A percentile compares a stretch with the other conserved stretches of the same genome.
These are phyloP conservation scores for Calocera viscosa DNA, from an alignment of 768 basidiomycete genomes.

Conservation along the genomic window DNA sequence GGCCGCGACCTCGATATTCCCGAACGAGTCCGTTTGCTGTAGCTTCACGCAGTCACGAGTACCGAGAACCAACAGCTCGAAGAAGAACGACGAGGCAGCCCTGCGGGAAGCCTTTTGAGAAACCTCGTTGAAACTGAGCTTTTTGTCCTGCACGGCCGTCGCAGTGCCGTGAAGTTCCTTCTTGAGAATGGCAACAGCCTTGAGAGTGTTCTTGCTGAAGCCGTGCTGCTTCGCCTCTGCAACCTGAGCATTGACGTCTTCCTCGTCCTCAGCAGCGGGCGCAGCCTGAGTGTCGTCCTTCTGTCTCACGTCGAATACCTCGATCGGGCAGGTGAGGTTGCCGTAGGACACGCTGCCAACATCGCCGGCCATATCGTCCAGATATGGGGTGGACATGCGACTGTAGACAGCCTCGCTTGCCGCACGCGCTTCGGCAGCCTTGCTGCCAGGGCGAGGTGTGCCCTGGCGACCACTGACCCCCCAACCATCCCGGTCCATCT, in stretches of 20 bases:
- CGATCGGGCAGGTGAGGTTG: constrained; percentile 62
- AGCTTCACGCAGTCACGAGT: constrained; percentile 85
- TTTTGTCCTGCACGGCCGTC: constrained; percentile 40
- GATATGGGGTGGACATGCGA: constrained; percentile 52
- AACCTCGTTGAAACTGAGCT: constrained; percentile 65
- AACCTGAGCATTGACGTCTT: constrained; percentile 10
- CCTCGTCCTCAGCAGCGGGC: constrained; percentile 2
- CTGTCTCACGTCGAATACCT: constrained; percentile 56
- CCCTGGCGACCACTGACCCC: constrained; percentile 28
- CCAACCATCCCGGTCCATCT: constrained; percentile 29
- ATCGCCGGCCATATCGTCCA: constrained; percentile 37
- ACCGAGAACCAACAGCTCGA: constrained; percentile 86
- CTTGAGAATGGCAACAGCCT: constrained; percentile 64
- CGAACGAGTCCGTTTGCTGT: constrained; percentile 59
- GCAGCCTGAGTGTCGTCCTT: constrained; percentile 37
- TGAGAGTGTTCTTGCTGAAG: constrained; percentile 81
- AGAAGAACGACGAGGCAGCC: constrained; percentile 94
- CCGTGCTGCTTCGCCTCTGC: constrained; percentile 16
- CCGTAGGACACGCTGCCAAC: constrained; percentile 57
- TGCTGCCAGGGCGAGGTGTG: constrained; percentile 11
- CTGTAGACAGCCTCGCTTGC: constrained; percentile 10
- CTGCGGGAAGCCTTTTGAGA: constrained; percentile 77
- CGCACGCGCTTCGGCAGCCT: constrained; percentile 1
- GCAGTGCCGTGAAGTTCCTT: constrained; percentile 50
- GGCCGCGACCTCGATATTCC: constrained; percentile 70